phyloP scores from a whole-genome alignment of 345 rosid species.

The Salix caprea region DNA sequence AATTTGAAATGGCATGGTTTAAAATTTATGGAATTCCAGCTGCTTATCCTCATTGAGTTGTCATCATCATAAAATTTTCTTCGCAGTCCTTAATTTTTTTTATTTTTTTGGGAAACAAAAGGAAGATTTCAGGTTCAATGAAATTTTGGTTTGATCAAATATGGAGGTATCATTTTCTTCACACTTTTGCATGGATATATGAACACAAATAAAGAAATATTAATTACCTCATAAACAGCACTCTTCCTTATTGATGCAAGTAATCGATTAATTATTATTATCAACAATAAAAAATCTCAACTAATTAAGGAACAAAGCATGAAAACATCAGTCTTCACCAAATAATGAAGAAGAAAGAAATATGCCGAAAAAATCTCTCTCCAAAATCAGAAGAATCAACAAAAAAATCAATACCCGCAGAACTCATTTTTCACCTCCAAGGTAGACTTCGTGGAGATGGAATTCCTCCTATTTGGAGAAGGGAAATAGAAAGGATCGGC shows the following conservation, averaged over 20 bases:
- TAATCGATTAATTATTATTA: not conserved
- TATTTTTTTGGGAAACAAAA: not conserved
- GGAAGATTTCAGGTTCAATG: not conserved
- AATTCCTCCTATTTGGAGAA: slow-evolving; percentile 41
- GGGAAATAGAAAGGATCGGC: slow-evolving; percentile 44
- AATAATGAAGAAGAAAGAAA: not conserved
- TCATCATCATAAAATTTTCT: not conserved
- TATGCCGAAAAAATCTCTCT: not conserved
- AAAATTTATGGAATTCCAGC: not conserved
- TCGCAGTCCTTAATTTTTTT: not conserved
- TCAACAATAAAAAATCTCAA: not conserved
- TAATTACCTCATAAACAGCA: not conserved
- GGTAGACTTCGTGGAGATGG: slow-evolving; percentile 38
- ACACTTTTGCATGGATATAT: not conserved
- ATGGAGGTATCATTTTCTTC: not conserved
- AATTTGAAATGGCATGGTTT: not conserved
- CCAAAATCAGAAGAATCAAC: not conserved
- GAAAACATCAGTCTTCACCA: no score
- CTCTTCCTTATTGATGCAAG: not conserved
- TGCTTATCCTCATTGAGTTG: not conserved
- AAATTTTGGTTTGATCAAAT: not conserved
- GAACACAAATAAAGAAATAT: not conserved
- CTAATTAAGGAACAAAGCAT: not conserved
- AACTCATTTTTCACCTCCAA: slow-evolving; percentile 42
- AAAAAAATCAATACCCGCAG: slow-evolving; percentile 27